A percentile compares a stretch with the other conserved stretches of the same genome.
phyloP scores from a whole-genome alignment of 1,284 basidiomycete species.

The Sanguinoderma infundibulare region DNA sequence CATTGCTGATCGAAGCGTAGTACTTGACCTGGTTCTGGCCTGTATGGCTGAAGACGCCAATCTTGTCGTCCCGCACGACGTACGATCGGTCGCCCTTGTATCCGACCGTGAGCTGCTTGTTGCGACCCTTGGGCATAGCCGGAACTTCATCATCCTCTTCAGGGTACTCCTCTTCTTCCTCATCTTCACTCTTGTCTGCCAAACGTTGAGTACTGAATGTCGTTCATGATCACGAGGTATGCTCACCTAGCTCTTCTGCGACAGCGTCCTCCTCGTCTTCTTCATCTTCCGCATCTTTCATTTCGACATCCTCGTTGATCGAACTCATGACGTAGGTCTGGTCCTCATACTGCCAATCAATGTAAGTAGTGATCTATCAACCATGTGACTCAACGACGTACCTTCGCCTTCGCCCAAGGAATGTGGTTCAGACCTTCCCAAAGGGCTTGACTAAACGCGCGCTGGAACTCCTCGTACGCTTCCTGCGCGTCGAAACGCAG shows the following conservation, averaged over 20 bases:
- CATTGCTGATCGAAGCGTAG: slow-evolving; percentile 86
- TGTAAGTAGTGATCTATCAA: slow-evolving; percentile 14
- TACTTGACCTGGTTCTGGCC: slow-evolving; percentile 85
- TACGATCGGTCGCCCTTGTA: slow-evolving; percentile 97
- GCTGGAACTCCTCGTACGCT: slow-evolving; percentile 68
- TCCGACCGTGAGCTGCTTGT: slow-evolving; percentile 92
- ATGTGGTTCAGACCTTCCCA: slow-evolving; percentile 87
- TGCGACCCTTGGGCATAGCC: slow-evolving; percentile 57
- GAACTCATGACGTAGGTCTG: slow-evolving; percentile 76
- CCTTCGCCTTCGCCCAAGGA: slow-evolving; percentile 85
- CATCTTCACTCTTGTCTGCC: slow-evolving; percentile 39
- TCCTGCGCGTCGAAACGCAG: slow-evolving; percentile 71
- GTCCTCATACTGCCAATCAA: slow-evolving; percentile 64
- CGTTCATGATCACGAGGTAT: too few species aligned
- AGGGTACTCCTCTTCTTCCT: slow-evolving; percentile 46
- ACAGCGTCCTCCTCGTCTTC: slow-evolving; percentile 81
- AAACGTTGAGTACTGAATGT: neutral
- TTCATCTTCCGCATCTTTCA: slow-evolving; percentile 78
- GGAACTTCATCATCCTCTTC: slow-evolving; percentile 58
- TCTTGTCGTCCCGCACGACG: slow-evolving; percentile 94
- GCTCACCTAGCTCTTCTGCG: slow-evolving; percentile 55
- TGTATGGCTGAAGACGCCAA: slow-evolving; percentile 94
- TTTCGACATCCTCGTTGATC: slow-evolving; percentile 82
- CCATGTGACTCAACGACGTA: slow-evolving; percentile 32
- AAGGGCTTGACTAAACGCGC: slow-evolving; percentile 70